These are phyloP conservation scores for Neurospora tetrasperma DNA, from an alignment of 495 filamentous ascomycete genomes.

Conservation along the genomic window DNA sequence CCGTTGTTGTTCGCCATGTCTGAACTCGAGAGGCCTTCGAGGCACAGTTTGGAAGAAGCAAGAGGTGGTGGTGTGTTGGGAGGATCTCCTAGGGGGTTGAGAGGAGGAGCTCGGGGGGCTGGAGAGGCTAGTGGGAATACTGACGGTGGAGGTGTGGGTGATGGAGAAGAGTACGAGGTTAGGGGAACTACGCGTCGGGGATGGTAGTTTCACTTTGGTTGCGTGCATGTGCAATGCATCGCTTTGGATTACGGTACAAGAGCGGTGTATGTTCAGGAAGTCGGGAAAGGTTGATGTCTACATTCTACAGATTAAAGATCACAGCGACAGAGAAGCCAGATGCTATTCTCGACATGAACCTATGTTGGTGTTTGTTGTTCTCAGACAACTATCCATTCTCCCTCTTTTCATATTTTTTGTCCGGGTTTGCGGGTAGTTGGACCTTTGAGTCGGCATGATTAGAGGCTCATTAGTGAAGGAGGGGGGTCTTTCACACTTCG, in stretches of 20 bases:
- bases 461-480: neutral
- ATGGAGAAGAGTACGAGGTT: neutral
- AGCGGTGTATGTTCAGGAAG: neutral
- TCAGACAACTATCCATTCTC: neutral
- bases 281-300: neutral
- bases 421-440: neutral
- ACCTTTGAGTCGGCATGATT: neutral
- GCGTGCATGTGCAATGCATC: neutral
- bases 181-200: slow-evolving; percentile 2
- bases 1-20: slow-evolving; percentile 82
- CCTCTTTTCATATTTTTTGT: neutral
- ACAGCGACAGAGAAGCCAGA: neutral
- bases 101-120: neutral
- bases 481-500: neutral
- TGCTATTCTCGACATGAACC: neutral
- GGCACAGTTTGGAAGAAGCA: slow-evolving; percentile 65
- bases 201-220: neutral
- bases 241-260: neutral
- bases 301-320: neutral
- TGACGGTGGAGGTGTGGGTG: neutral
- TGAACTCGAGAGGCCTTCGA: slow-evolving; percentile 58
- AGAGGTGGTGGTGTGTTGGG: slow-evolving; percentile 29
- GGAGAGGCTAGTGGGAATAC: neutral
- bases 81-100: neutral
- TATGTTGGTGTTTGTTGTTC: neutral